Evolutionary conservation across 305 asterid genomes (phyloP), one percentile per base, ranked within the genome.

Genomic region (Fraxinus sp.): DNA sequence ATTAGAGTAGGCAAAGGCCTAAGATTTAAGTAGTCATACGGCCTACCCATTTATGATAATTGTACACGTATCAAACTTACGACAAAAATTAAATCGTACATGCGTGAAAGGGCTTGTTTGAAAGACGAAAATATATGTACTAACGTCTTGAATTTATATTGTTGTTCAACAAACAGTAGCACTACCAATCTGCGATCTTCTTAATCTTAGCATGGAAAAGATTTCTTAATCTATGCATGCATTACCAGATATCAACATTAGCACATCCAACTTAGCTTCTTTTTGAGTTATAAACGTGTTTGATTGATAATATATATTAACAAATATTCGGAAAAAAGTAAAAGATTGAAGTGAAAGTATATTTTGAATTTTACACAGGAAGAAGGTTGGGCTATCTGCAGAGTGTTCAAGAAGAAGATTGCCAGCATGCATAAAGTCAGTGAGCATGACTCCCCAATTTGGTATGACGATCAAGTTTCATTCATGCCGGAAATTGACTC

Each of bases 331-430:
- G 3, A 49, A 46, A 46, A 14, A 1, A 0, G 32, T 0, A 4
- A 28, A 26, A 62, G 68, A 24, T 11, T n/a, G n/a, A 32, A 46
- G 20, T 68, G 18, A 10, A 6, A 18, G 37, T 28, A 10, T 68
- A 28, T 28, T 64, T 68, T 68, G 18, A 28, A 68, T 26, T 10
- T 20, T 30, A 79, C 10, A 43, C 94, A 93, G 97, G 97, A 93
- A 91, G 97, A 93, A 87, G 97, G 97, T 0, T 93, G 97, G 97
- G 97, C 88, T 28, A 97, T 92, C 0, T 93, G 97, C 59, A 82
- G 88, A 84, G 97, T 90, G 30, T 92, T 93, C 94, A 92, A 88
- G 97, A 93, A 93, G 85, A 88, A 85, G 83, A 82, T 90, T 46
- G 84, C 92, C 35, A 85, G 92, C 2, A 71, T 85, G 77, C 86